These are phyloP conservation scores for Hymenoscyphus infarciens DNA, from an alignment of 2,329 filamentous ascomycete species.

Conservation along the genomic window DNA sequence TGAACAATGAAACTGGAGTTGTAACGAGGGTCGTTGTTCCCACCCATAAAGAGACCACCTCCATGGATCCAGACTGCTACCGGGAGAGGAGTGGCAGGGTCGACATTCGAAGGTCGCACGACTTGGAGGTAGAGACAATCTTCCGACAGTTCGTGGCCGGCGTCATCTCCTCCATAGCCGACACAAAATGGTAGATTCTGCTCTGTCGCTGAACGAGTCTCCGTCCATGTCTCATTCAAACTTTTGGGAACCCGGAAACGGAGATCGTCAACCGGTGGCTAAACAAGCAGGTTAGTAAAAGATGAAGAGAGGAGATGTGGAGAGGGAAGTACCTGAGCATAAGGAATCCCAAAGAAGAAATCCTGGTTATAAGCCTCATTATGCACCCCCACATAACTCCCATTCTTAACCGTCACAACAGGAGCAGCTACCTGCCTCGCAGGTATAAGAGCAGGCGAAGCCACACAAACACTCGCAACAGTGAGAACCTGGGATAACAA, in stretches of 20 bases:
- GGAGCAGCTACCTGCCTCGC: slow-evolving; percentile 6
- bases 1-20: slow-evolving; percentile 30
- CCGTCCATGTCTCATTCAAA: slow-evolving; percentile 25
- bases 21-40: slow-evolving; percentile 21
- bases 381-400: slow-evolving; percentile 24
- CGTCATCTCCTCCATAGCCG: slow-evolving; percentile 28
- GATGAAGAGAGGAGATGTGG: not conserved
- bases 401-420: slow-evolving; percentile 26
- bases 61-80: slow-evolving; percentile 54
- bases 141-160: slow-evolving; percentile 35
- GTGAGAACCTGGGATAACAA: not conserved
- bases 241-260: slow-evolving; percentile 23
- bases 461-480: not conserved
- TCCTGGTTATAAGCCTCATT: slow-evolving; percentile 26
- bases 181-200: slow-evolving; percentile 25
- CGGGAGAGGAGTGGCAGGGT: slow-evolving; percentile 38
- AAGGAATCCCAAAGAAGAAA: slow-evolving; percentile 29
- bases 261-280: slow-evolving; percentile 27
- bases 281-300: not conserved
- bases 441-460: not conserved
- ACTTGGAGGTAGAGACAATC: slow-evolving; percentile 55
- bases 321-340: slow-evolving; percentile 21
- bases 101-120: slow-evolving; percentile 45
- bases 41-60: slow-evolving; percentile 41
- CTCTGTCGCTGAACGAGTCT: slow-evolving; percentile 14